Percentiles rank a stretch among this genome's conserved stretches.
Evolutionary conservation across 2,329 filamentous ascomycete genomes (phyloP).

Genomic region (Ceratocystiopsis minuta): DNA sequence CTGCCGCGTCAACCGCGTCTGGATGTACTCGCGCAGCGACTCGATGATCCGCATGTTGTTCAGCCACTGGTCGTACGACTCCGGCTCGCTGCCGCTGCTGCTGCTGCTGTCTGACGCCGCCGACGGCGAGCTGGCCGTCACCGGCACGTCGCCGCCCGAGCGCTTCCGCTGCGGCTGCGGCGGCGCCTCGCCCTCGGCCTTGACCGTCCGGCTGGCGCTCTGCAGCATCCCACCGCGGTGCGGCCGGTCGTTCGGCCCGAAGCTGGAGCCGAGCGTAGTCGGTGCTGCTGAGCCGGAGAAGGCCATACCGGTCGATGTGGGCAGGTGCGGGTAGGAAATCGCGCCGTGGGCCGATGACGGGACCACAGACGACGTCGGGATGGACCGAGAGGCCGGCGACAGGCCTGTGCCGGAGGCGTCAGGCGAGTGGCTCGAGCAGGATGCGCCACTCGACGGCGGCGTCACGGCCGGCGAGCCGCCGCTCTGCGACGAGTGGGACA

Average conservation of each 20-base stretch:
- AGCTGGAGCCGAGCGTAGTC: constrained; percentile 51
- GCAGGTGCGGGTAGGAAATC: constrained; percentile 59
- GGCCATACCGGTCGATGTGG: constrained; percentile 36
- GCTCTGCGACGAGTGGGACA: constrained; percentile 31
- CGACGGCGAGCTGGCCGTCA: constrained; percentile 35
- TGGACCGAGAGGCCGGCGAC: constrained; percentile 42
- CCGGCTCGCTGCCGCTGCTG: constrained; percentile 32
- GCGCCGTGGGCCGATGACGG: constrained; percentile 33
- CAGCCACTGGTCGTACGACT: constrained; percentile 46
- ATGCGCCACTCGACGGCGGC: constrained; percentile 56
- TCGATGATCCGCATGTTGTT: constrained; percentile 50
- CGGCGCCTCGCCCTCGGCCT: constrained; percentile 5
- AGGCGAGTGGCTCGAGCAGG: constrained; percentile 60
- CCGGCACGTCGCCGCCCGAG: constrained; percentile 23
- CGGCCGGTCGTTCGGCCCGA: constrained; percentile 43
- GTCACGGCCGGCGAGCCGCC: constrained; percentile 58
- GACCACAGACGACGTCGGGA: constrained; percentile 11
- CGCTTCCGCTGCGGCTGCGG: constrained; percentile 20
- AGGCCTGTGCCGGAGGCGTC: constrained; percentile 52
- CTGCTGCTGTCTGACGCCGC: constrained; percentile 34
- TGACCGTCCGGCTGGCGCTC: constrained; percentile 29
- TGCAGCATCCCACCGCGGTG: constrained; percentile 51
- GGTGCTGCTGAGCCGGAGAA: constrained; percentile 51
- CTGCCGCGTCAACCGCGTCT: constrained; percentile 34
- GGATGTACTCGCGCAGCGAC: constrained; percentile 39